Conservation (phyloP, 257 asterid genomes). For the Cynanchum wilfordii region DNA sequence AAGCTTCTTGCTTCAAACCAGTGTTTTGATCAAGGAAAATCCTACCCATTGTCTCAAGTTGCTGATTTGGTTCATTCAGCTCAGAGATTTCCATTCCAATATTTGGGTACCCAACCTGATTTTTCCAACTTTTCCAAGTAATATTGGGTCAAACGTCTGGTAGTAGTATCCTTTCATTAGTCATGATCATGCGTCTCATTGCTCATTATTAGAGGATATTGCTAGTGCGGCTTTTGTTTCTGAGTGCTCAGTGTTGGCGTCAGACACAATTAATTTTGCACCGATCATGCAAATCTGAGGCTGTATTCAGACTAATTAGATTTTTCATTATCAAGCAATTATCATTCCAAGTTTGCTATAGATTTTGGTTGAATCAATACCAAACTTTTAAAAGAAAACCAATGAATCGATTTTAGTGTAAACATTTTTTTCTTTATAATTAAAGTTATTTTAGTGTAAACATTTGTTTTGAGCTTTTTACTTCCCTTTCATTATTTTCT, state of each 20-base stretch:
- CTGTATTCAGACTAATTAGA: not conserved
- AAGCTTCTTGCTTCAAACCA: constrained; percentile 59
- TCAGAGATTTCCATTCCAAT: constrained; percentile 38
- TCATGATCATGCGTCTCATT: not conserved
- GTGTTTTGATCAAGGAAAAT: constrained; percentile 34
- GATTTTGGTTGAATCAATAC: too few relatives aligned
- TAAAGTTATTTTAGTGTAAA: too few relatives aligned
- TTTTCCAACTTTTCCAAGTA: constrained; percentile 25
- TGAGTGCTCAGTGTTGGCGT: not conserved
- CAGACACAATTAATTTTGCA: not conserved
- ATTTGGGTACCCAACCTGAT: constrained; percentile 17
- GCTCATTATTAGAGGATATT: not conserved
- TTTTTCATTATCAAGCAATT: not conserved
- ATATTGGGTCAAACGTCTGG: not conserved
- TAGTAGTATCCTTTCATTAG: not conserved
- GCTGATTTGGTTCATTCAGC: constrained; percentile 28
- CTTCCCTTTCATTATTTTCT: too few relatives aligned
- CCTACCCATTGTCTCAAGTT: constrained; percentile 32
- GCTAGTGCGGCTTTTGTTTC: not conserved
- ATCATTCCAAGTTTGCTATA: not conserved
- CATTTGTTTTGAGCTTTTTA: too few relatives aligned
- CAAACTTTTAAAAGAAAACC: not conserved
- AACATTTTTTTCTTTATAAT: too few relatives aligned
- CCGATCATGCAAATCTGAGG: not conserved
- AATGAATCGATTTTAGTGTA: not conserved